Conservation (phyloP, 345 rosid species). For the Acer yangbiense region DNA sequence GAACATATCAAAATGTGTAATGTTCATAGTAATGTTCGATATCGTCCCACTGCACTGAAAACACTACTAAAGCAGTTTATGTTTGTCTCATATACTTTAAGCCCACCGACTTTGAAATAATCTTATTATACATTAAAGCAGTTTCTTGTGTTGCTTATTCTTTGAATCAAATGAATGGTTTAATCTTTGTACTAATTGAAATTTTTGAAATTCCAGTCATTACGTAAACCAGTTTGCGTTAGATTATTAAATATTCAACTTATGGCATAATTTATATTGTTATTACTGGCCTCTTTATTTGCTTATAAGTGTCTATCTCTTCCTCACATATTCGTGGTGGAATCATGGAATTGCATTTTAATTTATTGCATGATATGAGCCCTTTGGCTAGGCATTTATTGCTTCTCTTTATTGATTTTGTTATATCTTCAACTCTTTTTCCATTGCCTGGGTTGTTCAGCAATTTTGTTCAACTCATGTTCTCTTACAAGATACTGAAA, state of each 20-base stretch:
- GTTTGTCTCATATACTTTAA: not conserved
- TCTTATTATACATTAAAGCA: not conserved
- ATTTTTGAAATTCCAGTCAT: not conserved
- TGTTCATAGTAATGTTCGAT: not conserved
- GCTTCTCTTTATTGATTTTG: not conserved
- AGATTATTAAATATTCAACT: not conserved
- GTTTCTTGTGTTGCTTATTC: not conserved
- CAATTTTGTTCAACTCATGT: not conserved
- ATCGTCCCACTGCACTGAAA: not conserved
- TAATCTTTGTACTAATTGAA: not conserved
- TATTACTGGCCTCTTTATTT: not conserved
- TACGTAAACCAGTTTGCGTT: not conserved
- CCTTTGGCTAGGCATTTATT: not conserved
- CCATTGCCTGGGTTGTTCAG: not conserved
- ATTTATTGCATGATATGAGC: not conserved
- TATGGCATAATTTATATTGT: not conserved
- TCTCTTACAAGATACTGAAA: conserved; percentile 3
- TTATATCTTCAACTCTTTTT: not conserved
- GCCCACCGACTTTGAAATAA: not conserved
- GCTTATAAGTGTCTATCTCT: not conserved
- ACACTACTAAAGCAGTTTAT: not conserved
- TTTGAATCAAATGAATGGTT: not conserved
- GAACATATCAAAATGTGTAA: not conserved
- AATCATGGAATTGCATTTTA: not conserved
- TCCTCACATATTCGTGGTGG: not conserved